Evolutionary conservation across 352 stramenopile genomes (phyloP), one percentile per base, ranked within the genome.

Genomic region (Phytopythium litorale): DNA sequence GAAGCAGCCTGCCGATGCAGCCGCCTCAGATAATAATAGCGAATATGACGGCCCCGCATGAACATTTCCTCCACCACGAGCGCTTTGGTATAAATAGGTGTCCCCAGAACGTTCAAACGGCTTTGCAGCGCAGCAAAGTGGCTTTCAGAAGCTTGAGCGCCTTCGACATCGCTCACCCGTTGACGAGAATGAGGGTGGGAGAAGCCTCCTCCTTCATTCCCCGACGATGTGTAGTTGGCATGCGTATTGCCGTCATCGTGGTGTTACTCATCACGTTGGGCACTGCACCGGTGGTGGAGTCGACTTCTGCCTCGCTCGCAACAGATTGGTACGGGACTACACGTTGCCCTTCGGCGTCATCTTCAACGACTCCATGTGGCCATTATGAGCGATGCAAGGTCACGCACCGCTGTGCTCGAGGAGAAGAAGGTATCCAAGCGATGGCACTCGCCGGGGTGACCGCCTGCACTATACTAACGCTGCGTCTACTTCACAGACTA

Each of bases 351-450:
- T 78, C 89, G 59, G 48, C 55, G 9, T 89, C 81, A 0, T 43
- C 32, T 4, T 74, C 46, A 18, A 67, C 74, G 8, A 45, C 62
- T 37, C 53, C 58, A 2, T 94, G 86, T 57, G 55, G 33, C 15
- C 72, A 77, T 35, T 98, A 99, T 63, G 91, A 98, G 68, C 89
- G 94, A 25, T 99, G 96, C 72, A 98, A 98, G 79, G 78, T 78
- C 23, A 98, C 94, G 2, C 88, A 98, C 67, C 81, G 94, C 25
- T 99, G 96, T 63, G 87, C 88, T 46, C 80, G 90, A 40, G 96
- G 85, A 4, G 80, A 91, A 28, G 83, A 94, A 82, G 83, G 79
- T 88, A 12, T 21, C 25, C 25, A 64, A 71, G 62, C 49, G 65
- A 48, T 4, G 21, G 9, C 42, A 3, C 42, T 25, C 42, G 42